Base-by-base conservation (phyloP, 306 rosid species). In the Cicer yamashitae region DNA sequence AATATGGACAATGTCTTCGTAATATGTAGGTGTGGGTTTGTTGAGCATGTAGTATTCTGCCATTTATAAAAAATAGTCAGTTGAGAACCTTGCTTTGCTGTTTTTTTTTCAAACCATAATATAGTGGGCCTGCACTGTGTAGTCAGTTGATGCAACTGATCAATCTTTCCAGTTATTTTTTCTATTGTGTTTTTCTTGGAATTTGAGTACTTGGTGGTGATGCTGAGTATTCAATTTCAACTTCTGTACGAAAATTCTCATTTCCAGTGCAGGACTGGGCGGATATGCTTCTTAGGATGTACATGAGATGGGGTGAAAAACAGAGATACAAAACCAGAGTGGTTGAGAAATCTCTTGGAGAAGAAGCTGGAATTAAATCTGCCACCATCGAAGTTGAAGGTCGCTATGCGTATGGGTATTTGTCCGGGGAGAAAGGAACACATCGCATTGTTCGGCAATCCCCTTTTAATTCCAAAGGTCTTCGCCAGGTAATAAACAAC, bases 181-280 rank as follows among this genome's bases (percentile, higher is more conserved):
- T 84, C 30, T 37, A 3, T 6, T 66, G 20, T 44, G 53, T 66
- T 58, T 58, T 79, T 46, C 71, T 66, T 67, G 84, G 56, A 67
- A 56, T 71, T 62, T 67, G 76, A 76, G 72, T 63, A 54, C 80
- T 67, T 81, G 67, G 63, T 71, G 78, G 64, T 75, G 68, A 78
- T 75, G 83, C 67, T 51, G 77, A 78, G 61, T 57, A 73, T 81
- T 78, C 79, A 61, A 67, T 61, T 57, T 67, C 75, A 50, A 74
- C 80, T 72, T 70, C 71, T 74, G 80, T 80, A 70, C 53, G 61
- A 85, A 83, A 77, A 47, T 71, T 84, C 85, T 85, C 44, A 77
- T 83, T 73, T 86, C 71, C 93, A 94, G 97, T 84, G 89, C 97
- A 94, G 98, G 98, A 94, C 79, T 94, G 97, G 97, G 97, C 97